phyloP scores from a whole-genome alignment of 2,329 filamentous ascomycete species.

The Tricladium varicosporioides region DNA sequence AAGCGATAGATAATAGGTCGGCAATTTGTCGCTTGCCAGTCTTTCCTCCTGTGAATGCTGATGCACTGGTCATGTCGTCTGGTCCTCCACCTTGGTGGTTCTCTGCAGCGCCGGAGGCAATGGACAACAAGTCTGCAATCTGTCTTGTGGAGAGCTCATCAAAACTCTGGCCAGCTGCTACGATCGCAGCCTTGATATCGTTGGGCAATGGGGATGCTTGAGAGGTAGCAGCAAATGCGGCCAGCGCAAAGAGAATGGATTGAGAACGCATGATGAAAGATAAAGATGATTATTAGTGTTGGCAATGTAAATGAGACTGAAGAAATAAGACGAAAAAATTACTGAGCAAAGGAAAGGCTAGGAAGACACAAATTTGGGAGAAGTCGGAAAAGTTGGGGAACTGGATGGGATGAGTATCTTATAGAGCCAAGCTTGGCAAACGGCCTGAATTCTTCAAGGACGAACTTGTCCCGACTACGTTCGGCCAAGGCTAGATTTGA shows the following conservation, averaged over 20 bases:
- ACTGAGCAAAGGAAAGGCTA: neutral
- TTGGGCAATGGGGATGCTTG: constrained; percentile 9
- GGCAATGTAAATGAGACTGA: neutral
- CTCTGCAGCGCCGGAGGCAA: constrained; percentile 15
- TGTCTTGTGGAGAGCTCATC: constrained; percentile 3
- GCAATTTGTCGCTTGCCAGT: neutral
- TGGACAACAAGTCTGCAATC: neutral
- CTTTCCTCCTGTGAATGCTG: neutral
- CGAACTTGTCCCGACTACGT: no score
- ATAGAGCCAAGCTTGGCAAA: neutral
- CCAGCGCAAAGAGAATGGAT: constrained; percentile 19
- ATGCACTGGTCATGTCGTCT: neutral
- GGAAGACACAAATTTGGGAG: neutral
- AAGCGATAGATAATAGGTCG: neutral
- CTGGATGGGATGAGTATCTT: neutral
- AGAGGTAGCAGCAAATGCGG: constrained; percentile 13
- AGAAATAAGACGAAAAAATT: neutral
- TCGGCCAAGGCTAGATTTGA: neutral
- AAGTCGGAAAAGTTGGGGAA: neutral
- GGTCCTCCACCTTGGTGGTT: neutral
- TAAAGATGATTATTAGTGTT: neutral
- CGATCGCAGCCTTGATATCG: constrained; percentile 10
- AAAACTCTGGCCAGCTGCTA: constrained; percentile 5
- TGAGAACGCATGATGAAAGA: constrained; percentile 15
- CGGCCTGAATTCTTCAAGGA: neutral